phyloP scores from a whole-genome alignment of 805 yeast species.

The Tetrapisispora arboricola region DNA sequence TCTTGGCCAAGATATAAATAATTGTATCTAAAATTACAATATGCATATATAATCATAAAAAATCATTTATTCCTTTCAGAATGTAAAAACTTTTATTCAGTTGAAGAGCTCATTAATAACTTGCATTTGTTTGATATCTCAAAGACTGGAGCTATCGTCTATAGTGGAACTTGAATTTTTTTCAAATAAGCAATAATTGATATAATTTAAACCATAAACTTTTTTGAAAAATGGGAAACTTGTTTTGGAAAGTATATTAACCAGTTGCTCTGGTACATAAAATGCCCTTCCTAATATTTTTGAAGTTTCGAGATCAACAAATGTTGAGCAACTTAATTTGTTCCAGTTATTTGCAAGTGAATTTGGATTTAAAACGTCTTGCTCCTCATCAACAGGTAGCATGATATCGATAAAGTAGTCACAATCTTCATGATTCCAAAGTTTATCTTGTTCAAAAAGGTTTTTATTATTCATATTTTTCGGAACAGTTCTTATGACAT shows the following conservation, averaged over 20 bases:
- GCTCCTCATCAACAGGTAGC: conserved; percentile 35
- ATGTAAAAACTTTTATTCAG: too few relatives aligned
- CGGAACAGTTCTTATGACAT: conserved; percentile 42
- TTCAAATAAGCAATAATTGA: conserved; percentile 41
- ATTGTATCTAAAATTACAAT: background rate
- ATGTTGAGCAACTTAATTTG: conserved; percentile 35
- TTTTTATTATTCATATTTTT: conserved; percentile 67
- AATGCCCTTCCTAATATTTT: conserved; percentile 44
- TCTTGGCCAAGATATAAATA: background rate
- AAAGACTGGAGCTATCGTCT: too few relatives aligned
- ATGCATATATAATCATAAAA: background rate
- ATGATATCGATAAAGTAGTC: conserved; percentile 61
- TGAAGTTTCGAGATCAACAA: conserved; percentile 46
- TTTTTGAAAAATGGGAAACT: conserved; percentile 11
- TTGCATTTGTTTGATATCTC: too few relatives aligned
- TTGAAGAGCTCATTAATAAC: too few relatives aligned
- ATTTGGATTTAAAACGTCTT: conserved; percentile 33
- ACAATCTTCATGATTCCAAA: conserved; percentile 43
- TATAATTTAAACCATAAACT: conserved; percentile 32
- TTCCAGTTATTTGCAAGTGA: conserved; percentile 35
- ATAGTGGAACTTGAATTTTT: conserved; percentile 5
- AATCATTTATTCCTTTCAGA: background rate
- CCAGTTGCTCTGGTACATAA: conserved; percentile 37
- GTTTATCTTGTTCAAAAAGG: conserved; percentile 48
- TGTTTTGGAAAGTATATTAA: conserved; percentile 18